Conservation (phyloP, 2,329 filamentous ascomycete species). For the Pyrenophora teres region DNA sequence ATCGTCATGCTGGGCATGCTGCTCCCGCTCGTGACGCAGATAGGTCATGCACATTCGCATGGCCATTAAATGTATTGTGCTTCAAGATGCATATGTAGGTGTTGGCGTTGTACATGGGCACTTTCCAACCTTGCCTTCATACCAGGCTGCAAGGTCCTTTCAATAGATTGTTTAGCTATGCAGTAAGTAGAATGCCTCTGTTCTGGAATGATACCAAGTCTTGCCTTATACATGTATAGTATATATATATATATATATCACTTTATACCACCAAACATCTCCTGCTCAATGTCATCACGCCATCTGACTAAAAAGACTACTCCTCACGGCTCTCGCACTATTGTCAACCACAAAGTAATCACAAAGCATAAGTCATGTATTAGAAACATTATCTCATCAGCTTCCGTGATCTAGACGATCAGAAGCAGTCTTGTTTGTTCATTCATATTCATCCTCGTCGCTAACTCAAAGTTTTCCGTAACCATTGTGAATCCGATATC, state of each 20-base stretch:
- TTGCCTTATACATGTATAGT: neutral
- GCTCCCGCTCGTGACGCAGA: slow-evolving; percentile 74
- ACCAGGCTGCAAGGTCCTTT: no score
- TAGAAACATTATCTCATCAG: neutral
- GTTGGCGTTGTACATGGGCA: slow-evolving; percentile 13
- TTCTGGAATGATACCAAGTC: slow-evolving; percentile 17
- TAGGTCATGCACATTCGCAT: slow-evolving; percentile 70
- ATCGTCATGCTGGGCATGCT: slow-evolving; percentile 75
- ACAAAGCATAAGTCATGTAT: neutral
- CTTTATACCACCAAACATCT: no score
- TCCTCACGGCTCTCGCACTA: no score
- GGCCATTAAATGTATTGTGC: slow-evolving; percentile 5
- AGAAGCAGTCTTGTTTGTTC: slow-evolving; percentile 4
- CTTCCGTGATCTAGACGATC: neutral
- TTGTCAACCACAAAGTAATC: neutral
- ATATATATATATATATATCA: no score
- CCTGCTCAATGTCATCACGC: neutral
- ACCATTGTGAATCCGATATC: slow-evolving; percentile 25
- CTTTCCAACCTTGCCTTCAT: neutral
- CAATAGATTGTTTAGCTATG: no score
- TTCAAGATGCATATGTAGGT: slow-evolving; percentile 4
- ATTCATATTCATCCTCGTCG: slow-evolving; percentile 23
- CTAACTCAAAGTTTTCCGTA: slow-evolving; percentile 31
- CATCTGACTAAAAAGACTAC: no score
- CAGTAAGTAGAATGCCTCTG: neutral